Conservation (phyloP, 129 eudicot species). For the Mikania micrantha region DNA sequence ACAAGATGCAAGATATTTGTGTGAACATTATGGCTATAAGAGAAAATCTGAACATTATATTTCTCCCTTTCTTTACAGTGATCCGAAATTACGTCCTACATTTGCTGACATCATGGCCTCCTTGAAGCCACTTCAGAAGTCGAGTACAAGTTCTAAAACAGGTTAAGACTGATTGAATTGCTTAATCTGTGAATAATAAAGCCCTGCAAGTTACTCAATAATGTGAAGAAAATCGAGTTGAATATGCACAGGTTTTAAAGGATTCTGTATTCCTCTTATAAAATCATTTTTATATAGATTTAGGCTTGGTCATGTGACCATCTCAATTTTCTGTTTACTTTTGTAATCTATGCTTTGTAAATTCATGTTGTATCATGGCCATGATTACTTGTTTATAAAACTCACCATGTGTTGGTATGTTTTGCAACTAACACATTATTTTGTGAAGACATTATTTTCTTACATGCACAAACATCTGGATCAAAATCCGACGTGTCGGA, state of each 20-base stretch:
- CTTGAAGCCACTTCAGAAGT: constrained; percentile 81
- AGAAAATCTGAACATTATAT: not conserved
- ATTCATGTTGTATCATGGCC: constrained; percentile 21
- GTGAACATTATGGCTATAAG: not conserved
- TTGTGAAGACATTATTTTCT: constrained; percentile 6
- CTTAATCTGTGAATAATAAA: constrained; percentile 21
- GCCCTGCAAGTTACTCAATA: not conserved
- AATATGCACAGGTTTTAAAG: not conserved
- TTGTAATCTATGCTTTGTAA: constrained; percentile 22
- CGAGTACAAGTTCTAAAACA: constrained; percentile 45
- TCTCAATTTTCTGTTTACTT: constrained; percentile 14
- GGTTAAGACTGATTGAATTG: no score
- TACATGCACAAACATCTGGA: not conserved
- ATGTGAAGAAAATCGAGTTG: not conserved
- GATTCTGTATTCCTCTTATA: constrained; percentile 20
- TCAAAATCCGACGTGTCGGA: no score
- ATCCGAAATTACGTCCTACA: constrained; percentile 83
- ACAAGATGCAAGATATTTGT: no score
- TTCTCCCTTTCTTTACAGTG: constrained; percentile 34
- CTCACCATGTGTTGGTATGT: constrained; percentile 3
- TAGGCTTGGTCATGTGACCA: constrained; percentile 16
- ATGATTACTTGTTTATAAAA: constrained; percentile 23
- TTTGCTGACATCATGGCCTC: constrained; percentile 88
- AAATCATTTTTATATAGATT: constrained; percentile 16
- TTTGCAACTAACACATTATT: not conserved